Evolutionary conservation across 345 rosid species (phyloP), one percentile per base, ranked within the genome.

Genomic region (Lepidium sativum): DNA sequence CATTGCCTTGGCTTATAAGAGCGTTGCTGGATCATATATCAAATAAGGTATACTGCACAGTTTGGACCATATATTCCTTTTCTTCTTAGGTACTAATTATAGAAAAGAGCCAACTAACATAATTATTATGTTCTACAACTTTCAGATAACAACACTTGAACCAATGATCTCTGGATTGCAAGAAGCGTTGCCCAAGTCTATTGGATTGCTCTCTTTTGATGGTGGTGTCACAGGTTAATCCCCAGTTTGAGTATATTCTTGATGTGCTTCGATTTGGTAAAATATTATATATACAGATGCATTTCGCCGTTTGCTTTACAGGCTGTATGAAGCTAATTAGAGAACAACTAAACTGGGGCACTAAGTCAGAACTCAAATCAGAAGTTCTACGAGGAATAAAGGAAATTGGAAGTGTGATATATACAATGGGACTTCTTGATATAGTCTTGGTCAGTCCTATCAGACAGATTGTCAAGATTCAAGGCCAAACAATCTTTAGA

Each of bases 1-100:
- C 99, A 32, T 64, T 94, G 79, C 97, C 99, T 45, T 94, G 99
- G 99, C 92, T 94, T 63, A 86, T 94, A 67, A 81, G 97, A 60
- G 96, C 97, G 34, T 81, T 90, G n/a, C 82, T 94, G 43, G 99
- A 90, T 77, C 95, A 90, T 68, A 85, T 94, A 80, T 86, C 99
- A 68, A 90, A 88, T 71, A 94, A 90, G 96, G 99, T 86, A 74
- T 51, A 54, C 17, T 43, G 23, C 54, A 29, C 21, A 45, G 27
- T 39, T 4, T 18, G 21, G 11, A 62, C 50, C 42, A 54, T 47
- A 25, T 20, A 54, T 64, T 58, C 31, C 54, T 67, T 43, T 41
- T 32, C 21, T 25, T 27, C 31, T 14, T 17, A 2, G 18, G 35
- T 33, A 43, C 15, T 10, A 37, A 17, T 41, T 34, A 23, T 31